Evolutionary conservation across 2,329 filamentous ascomycete species (phyloP).

Genomic region (Penicillium sp.): DNA sequence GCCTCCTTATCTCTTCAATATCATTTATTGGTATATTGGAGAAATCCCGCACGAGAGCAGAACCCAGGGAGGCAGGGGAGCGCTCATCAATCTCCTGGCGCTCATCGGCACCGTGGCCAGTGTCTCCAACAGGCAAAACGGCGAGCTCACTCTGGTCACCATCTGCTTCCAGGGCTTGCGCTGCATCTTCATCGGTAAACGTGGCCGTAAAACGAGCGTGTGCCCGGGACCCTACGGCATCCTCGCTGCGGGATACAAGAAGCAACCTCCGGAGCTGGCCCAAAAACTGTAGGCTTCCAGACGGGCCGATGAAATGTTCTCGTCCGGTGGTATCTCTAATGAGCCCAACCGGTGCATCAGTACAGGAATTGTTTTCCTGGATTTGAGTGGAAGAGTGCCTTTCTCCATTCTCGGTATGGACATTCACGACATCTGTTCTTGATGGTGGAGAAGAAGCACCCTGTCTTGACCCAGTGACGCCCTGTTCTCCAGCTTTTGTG

Average conservation of each 20-base stretch:
- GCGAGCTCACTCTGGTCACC: constrained; percentile 1
- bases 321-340: constrained; percentile 36
- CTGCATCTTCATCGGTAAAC: constrained; percentile 6
- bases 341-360: constrained; percentile 17
- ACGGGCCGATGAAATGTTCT: constrained; percentile 41
- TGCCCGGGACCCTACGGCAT: neutral
- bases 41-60: constrained; percentile 4
- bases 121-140: constrained; percentile 1
- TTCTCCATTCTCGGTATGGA: constrained; percentile 1
- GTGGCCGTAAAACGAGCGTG: constrained; percentile 4
- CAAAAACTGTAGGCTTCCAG: constrained; percentile 38
- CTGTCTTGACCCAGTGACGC: neutral
- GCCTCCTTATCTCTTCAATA: constrained; percentile 5
- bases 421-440: constrained; percentile 1
- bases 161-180: constrained; percentile 6
- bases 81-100: neutral
- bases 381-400: neutral
- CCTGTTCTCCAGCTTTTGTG: neutral
- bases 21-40: constrained; percentile 2
- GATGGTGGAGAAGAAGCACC: neutral
- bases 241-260: constrained; percentile 4
- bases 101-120: constrained; percentile 1
- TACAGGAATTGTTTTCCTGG: constrained; percentile 1
- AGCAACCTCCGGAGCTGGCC: constrained; percentile 30
- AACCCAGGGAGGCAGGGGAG: constrained; percentile 6